Conservation (phyloP, 78 protist species). For the Chrysochromulina parva region DNA sequence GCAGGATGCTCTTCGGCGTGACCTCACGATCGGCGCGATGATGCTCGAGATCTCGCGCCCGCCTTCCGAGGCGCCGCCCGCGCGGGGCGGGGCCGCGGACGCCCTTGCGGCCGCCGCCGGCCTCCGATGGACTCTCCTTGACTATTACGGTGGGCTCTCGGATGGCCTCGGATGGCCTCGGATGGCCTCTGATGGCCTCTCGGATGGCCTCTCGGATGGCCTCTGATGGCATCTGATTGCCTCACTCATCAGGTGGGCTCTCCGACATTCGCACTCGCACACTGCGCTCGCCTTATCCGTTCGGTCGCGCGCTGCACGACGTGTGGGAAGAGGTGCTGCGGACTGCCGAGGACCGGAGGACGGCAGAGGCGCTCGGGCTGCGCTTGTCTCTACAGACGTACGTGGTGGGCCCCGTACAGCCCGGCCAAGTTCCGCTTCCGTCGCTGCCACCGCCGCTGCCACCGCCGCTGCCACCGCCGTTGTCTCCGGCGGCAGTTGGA, state of each 20-base stretch:
- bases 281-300: constrained; percentile 9
- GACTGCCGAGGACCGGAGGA: background rate
- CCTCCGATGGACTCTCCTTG: background rate
- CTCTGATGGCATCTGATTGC: too few relatives aligned
- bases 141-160: background rate
- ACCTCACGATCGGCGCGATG: constrained; percentile 25
- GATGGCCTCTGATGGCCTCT: too few relatives aligned
- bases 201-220: too few relatives aligned
- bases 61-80: background rate
- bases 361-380: background rate
- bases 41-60: background rate
- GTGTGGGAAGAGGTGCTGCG: background rate
- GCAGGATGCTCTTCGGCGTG: constrained; percentile 21
- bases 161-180: background rate
- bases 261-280: background rate
- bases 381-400: too few relatives aligned
- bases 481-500: too few relatives aligned
- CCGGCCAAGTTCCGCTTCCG: too few relatives aligned
- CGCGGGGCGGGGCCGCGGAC: background rate
- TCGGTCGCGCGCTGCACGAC: background rate
- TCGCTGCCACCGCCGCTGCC: too few relatives aligned
- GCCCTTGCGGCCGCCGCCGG: background rate
- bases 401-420: too few relatives aligned
- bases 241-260: background rate
- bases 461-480: too few relatives aligned